phyloP scores from a whole-genome alignment of 176 grass and related monocot genomes.

The Poa pratensis region DNA sequence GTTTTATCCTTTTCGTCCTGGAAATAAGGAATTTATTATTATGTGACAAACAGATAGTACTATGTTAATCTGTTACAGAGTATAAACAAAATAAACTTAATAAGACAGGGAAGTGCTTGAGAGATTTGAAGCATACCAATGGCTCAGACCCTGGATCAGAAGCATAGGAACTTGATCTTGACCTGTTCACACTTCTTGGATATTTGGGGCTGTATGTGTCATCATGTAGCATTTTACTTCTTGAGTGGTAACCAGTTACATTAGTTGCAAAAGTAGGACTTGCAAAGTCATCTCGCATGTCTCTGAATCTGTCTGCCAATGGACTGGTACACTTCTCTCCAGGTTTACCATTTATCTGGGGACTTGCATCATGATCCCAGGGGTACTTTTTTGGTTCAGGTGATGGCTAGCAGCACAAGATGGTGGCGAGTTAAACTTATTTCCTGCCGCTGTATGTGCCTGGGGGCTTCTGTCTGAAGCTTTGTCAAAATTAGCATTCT shows the following conservation, averaged over 20 bases:
- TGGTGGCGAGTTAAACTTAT: not conserved
- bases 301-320: conserved; percentile 48
- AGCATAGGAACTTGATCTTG: conserved; percentile 54
- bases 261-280: conserved; percentile 77
- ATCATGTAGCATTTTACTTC: conserved; percentile 51
- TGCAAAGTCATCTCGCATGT: conserved; percentile 51
- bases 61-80: conserved; percentile 24
- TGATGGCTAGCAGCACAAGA: conserved; percentile 43
- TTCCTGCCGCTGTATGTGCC: not conserved
- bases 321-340: conserved; percentile 45
- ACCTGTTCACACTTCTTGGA: conserved; percentile 52
- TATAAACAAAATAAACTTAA: conserved; percentile 29
- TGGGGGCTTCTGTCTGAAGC: conserved; percentile 50
- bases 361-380: conserved; percentile 48
- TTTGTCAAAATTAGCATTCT: conserved; percentile 38
- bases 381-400: conserved; percentile 48
- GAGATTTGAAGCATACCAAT: conserved; percentile 60
- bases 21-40: conserved; percentile 20
- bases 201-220: conserved; percentile 46
- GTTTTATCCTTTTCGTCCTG: conserved; percentile 42
- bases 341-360: conserved; percentile 45
- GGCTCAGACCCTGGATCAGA: conserved; percentile 61
- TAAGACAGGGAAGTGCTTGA: conserved; percentile 30
- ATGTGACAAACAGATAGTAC: conserved; percentile 8
- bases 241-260: conserved; percentile 48